phyloP scores from a whole-genome alignment of 371 early-diverging fungal genomes.

The Mortierella polycephala region DNA sequence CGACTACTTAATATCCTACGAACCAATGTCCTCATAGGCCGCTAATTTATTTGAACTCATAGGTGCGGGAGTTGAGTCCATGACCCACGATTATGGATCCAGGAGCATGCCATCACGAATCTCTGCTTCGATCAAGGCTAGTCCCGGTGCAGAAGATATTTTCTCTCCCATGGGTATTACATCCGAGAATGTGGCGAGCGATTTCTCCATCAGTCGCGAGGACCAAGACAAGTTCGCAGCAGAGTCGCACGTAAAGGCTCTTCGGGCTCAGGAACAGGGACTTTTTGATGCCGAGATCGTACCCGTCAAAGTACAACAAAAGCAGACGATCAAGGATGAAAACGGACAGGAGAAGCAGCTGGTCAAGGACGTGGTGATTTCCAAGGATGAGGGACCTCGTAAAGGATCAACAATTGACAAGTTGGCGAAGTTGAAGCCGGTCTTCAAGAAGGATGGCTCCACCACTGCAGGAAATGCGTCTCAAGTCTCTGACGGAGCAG shows the following conservation, averaged over 20 bases:
- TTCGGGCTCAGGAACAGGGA: constrained; percentile 90
- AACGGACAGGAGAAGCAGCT: constrained; percentile 75
- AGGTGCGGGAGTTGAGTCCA: constrained; percentile 56
- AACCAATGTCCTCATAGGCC: no score
- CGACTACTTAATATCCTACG: no score
- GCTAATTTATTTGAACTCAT: neutral
- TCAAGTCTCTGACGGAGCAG: constrained; percentile 98
- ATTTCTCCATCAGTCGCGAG: constrained; percentile 84
- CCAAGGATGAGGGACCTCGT: constrained; percentile 95
- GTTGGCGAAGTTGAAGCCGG: constrained; percentile 90
- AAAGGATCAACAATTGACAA: constrained; percentile 80
- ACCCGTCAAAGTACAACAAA: constrained; percentile 82
- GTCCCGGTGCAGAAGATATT: constrained; percentile 80
- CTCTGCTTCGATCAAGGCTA: constrained; percentile 75
- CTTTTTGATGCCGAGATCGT: constrained; percentile 94
- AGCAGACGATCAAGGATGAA: constrained; percentile 63
- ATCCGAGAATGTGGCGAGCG: constrained; percentile 95
- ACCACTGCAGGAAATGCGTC: constrained; percentile 98
- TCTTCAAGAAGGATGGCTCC: constrained; percentile 87
- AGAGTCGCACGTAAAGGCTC: constrained; percentile 82
- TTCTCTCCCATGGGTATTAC: constrained; percentile 92
- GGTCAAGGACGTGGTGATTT: constrained; percentile 71
- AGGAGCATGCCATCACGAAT: constrained; percentile 61
- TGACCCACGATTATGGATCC: constrained; percentile 50
- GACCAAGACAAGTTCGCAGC: constrained; percentile 93